phyloP scores from a whole-genome alignment of 148 eudicot genomes.

The Rhododendron molle region DNA sequence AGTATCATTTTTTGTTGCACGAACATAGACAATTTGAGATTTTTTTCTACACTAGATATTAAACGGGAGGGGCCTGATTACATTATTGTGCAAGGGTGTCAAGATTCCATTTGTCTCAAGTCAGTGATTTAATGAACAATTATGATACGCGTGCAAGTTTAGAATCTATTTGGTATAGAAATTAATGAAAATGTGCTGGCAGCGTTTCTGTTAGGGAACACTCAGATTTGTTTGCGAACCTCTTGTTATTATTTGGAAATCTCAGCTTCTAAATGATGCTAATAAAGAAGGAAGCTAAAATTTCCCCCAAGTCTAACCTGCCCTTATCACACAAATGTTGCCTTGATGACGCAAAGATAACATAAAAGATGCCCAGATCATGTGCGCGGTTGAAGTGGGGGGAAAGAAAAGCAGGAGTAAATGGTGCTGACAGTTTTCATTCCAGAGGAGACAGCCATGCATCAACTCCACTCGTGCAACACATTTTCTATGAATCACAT shows the following conservation, averaged over 20 bases:
- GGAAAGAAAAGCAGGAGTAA: background rate
- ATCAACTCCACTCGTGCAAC: background rate
- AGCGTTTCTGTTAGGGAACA: background rate
- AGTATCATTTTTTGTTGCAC: background rate
- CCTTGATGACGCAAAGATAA: background rate
- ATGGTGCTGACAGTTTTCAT: background rate
- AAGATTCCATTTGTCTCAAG: background rate
- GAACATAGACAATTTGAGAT: background rate
- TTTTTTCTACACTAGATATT: background rate
- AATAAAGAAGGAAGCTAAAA: background rate
- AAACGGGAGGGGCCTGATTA: background rate
- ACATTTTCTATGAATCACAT: background rate
- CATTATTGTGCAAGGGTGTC: background rate
- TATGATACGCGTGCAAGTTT: background rate
- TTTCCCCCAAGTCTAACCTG: background rate
- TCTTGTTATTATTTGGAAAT: background rate
- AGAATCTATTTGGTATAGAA: background rate
- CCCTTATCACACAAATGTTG: background rate
- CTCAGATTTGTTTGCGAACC: background rate
- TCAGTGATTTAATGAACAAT: background rate
- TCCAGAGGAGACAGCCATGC: background rate
- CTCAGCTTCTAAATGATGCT: background rate
- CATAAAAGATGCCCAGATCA: background rate
- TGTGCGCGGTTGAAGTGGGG: background rate
- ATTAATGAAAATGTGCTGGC: background rate